Evolutionary conservation across 139 green algal genomes (phyloP), one percentile per base, ranked within the genome.

Genomic region (Asterochloris sp.): DNA sequence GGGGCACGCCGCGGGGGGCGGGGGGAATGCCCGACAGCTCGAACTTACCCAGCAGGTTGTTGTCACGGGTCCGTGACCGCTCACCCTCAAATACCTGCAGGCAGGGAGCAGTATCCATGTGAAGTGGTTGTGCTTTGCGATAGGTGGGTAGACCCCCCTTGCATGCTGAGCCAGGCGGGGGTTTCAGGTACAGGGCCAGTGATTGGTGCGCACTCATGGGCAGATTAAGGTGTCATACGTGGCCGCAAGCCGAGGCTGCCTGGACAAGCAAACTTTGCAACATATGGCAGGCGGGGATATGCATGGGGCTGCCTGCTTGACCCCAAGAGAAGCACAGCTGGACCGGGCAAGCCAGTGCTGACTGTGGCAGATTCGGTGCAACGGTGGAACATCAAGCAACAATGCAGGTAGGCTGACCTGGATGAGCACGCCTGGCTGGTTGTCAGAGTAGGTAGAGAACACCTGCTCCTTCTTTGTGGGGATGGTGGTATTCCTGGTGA

Each of bases 381-480:
- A n/a, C n/a, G n/a, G n/a, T n/a, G n/a, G n/a, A n/a, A n/a, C n/a
- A n/a, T n/a, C n/a, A n/a, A n/a, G n/a, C 38, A 54, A 54, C 38
- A 6, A 13, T 71, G 66, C 19, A 71, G 21, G 17, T 21, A 10
- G 21, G 9, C 19, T 23, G 17, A 76, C 71, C 69, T 86, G 83
- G 84, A 98, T 98, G 47, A 98, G 92, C 87, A 99, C 96, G n/a
- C 91, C 96, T 0, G 97, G 96, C 94, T 99, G 97, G 92, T 99
- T 99, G 91, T 99, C 96, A 15, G 92, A 91, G 89, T 98, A 99
- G 47, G 97, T 99, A 69, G 92, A 97, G 93, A 99, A 99, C 1
- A 99, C 89, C 92, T 99, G 95, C 78, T 99, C 97, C 92, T 99
- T 99, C 95, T 99, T 99, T 83, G 95, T 98, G 80, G 97, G 97